These are phyloP conservation scores for Penicillium sp. DNA, from an alignment of 2,329 filamentous ascomycete species.

Conservation along the genomic window DNA sequence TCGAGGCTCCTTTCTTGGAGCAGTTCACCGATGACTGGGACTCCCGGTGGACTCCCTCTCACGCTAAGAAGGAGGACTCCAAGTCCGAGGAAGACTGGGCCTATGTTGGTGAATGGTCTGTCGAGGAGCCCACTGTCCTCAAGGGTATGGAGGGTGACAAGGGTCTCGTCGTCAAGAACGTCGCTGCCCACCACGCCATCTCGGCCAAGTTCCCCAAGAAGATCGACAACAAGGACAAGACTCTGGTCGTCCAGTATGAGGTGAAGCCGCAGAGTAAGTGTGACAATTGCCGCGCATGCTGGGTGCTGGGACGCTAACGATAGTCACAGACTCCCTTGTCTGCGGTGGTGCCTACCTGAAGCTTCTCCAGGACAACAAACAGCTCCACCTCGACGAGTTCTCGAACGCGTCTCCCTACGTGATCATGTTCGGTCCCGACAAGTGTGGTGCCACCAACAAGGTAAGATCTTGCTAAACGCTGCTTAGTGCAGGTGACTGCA, in stretches of 20 bases:
- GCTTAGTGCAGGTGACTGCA: too few relatives aligned
- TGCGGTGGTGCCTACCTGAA: conserved; percentile 99
- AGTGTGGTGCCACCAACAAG: conserved; percentile 99
- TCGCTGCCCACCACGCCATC: conserved; percentile 96
- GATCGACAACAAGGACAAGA: conserved; percentile 95
- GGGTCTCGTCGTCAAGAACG: conserved; percentile 95
- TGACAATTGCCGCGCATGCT: too few relatives aligned
- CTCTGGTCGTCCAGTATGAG: conserved; percentile 95
- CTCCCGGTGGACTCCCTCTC: conserved; percentile 81
- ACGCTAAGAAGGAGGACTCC: conserved; percentile 95
- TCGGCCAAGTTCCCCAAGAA: conserved; percentile 96
- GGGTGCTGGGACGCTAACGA: too few relatives aligned
- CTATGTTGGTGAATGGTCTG: conserved; percentile 90
- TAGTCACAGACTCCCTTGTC: conserved; percentile 76
- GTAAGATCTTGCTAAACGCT: too few relatives aligned
- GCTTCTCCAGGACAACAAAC: conserved; percentile 94
- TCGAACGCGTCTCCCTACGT: conserved; percentile 94
- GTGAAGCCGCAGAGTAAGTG: conserved; percentile 91
- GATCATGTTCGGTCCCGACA: conserved; percentile 99
- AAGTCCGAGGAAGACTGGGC: conserved; percentile 84
- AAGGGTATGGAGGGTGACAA: conserved; percentile 93
- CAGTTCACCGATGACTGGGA: conserved; percentile 98
- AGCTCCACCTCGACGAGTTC: conserved; percentile 94
- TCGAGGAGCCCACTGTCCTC: conserved; percentile 82
- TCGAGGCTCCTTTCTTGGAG: conserved; percentile 93